phyloP scores from a whole-genome alignment of 2,329 filamentous ascomycete genomes.

The Aschersonia sp. region DNA sequence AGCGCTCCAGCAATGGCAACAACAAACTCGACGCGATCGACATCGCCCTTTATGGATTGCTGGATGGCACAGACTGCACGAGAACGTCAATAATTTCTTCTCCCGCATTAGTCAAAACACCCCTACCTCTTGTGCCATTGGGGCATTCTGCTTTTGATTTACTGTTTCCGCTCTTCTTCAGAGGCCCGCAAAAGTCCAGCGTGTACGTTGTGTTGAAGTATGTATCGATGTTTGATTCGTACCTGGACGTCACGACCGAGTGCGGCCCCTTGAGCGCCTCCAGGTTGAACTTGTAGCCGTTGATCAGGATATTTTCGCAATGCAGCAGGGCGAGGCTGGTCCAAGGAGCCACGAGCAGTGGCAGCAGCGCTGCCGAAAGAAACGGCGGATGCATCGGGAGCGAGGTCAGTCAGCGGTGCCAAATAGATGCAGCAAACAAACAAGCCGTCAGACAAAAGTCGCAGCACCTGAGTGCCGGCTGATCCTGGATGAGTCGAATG shows the following conservation, averaged over 20 bases:
- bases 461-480: not conserved
- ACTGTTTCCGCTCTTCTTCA: conserved; percentile 46
- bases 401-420: not conserved
- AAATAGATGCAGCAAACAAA: not conserved
- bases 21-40: conserved; percentile 36
- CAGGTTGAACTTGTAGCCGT: conserved; percentile 50
- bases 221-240: conserved; percentile 35
- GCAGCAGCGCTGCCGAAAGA: conserved; percentile 20
- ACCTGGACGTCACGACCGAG: conserved; percentile 46
- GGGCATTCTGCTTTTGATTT: conserved; percentile 49
- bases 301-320: conserved; percentile 47
- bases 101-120: not conserved
- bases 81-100: not conserved
- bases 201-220: conserved; percentile 64
- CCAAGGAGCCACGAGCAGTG: conserved; percentile 20
- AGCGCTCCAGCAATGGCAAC: conserved; percentile 67
- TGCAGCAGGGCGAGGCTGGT: conserved; percentile 35
- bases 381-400: conserved; percentile 25
- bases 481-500: too few species aligned
- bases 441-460: not conserved
- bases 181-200: conserved; percentile 56
- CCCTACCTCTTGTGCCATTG: conserved; percentile 50
- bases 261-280: conserved; percentile 50
- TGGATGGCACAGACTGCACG: conserved; percentile 62
- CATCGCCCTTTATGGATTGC: conserved; percentile 35